phyloP scores from a whole-genome alignment of 2,329 filamentous ascomycete species.

The Corniculantispora saksenae region DNA sequence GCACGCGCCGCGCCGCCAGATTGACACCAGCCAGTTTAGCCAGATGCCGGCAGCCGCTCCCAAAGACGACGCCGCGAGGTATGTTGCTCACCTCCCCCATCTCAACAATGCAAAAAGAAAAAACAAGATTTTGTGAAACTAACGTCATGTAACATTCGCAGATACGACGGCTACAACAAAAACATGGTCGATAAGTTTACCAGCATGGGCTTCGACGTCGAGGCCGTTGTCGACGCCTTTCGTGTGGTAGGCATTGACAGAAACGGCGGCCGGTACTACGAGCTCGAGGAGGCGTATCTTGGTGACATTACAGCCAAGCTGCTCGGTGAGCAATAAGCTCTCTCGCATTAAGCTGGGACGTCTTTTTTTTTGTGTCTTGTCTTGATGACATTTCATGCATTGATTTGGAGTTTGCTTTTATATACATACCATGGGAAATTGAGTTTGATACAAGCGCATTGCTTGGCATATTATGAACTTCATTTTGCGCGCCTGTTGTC shows the following conservation, averaged over 20 bases:
- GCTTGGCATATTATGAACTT: neutral
- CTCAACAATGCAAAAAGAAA: neutral
- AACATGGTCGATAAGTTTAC: conserved; percentile 81
- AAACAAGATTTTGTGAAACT: too few species aligned
- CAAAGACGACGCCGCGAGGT: conserved; percentile 20
- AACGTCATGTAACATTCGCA: conserved; percentile 43
- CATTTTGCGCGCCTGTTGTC: too few species aligned
- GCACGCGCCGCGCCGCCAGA: conserved; percentile 61
- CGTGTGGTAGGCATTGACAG: conserved; percentile 78
- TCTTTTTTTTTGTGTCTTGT: too few species aligned
- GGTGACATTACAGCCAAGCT: conserved; percentile 85
- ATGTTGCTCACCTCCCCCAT: neutral
- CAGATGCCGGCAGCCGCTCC: conserved; percentile 49
- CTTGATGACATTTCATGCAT: too few species aligned
- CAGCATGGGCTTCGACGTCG: conserved; percentile 87
- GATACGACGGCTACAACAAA: conserved; percentile 86
- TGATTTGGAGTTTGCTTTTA: neutral
- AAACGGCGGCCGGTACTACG: conserved; percentile 76
- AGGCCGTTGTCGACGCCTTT: conserved; percentile 83
- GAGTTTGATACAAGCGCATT: neutral
- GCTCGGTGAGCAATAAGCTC: conserved; percentile 69
- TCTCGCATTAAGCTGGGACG: neutral
- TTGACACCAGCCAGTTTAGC: conserved; percentile 45
- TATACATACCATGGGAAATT: conserved; percentile 7
- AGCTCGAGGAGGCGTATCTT: conserved; percentile 87